Evolutionary conservation across 2,329 filamentous ascomycete genomes (phyloP), one percentile per base, ranked within the genome.

Genomic region (Daldinia sp.): DNA sequence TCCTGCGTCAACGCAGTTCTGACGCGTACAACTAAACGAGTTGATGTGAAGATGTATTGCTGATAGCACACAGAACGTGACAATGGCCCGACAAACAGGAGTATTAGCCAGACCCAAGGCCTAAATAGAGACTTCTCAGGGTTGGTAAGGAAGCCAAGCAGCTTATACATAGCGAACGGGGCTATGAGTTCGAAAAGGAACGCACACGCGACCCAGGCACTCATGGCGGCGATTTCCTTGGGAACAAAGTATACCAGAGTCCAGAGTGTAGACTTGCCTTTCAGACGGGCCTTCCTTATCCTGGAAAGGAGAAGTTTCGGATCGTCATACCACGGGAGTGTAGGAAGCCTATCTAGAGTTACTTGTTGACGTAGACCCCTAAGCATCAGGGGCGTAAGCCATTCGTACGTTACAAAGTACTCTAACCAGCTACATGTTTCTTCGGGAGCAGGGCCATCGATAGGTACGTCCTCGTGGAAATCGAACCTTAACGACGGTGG

Each of bases 1-100:
- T 87, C 85, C 66, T 87, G 84, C 0, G 84, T 86, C 59, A 87
- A 77, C 25, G 81, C 83, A 25, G 84, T 80, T 68, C 85, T 86
- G 57, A 86, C 74, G 23, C 85, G 82, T 32, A 87, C 83, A 30
- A 86, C 74, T 41, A 87, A 73, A n/a, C 83, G 78, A 2, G 85
- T 87, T 5, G 83, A 83, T 1, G 77, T 83, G 67, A 87, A 87
- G 30, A 87, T 78, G 70, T 87, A 87, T 66, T 84, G 83, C 70
- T 87, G 84, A 64, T 82, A 85, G 55, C 78, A 72, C 41, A 86
- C 66, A 2, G 85, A 84, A 11, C 82, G 80, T 3, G 75, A 70
- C 37, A 81, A 67, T 0, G 83, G 83, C 0, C 85, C 85, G 34
- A 80, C 55, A 58, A 86, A 86, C 61, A 87, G 77, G 30, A 87